Percentiles rank a stretch among this genome's conserved stretches.
Conservation (phyloP, 1,284 basidiomycete species). For the Tylopilus sp. region DNA sequence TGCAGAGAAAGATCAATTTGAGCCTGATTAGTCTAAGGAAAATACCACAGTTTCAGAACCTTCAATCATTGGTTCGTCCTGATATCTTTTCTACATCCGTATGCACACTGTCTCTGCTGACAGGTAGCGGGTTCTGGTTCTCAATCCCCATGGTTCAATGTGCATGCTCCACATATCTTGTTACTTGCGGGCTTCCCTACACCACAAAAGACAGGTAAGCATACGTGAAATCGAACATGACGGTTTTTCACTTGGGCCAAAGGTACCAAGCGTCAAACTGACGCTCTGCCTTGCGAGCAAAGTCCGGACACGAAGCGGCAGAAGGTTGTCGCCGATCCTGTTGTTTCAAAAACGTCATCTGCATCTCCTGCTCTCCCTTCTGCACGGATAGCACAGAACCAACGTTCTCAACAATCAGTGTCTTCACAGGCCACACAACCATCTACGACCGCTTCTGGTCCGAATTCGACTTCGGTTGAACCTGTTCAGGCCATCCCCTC, state of each 20-base stretch:
- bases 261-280: conserved; percentile 30
- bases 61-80: conserved; percentile 48
- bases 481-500: conserved; percentile 6
- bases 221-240: neutral
- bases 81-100: neutral
- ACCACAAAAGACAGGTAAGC: conserved; percentile 39
- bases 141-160: conserved; percentile 55
- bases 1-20: conserved; percentile 58
- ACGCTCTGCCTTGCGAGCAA: conserved; percentile 18
- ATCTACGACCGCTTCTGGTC: conserved; percentile 5
- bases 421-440: conserved; percentile 15
- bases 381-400: conserved; percentile 17
- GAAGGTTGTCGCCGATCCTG: conserved; percentile 23
- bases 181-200: conserved; percentile 48
- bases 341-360: conserved; percentile 18
- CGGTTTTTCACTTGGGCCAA: conserved; percentile 16
- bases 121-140: conserved; percentile 38
- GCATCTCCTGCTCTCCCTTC: conserved; percentile 28
- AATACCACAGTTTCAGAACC: conserved; percentile 47
- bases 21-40: conserved; percentile 49
- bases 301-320: conserved; percentile 33
- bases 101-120: neutral
- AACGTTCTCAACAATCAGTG: conserved; percentile 14
- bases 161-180: conserved; percentile 44
- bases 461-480: conserved; percentile 15